These are phyloP conservation scores for Mucor racemosus DNA, from an alignment of 371 early-diverging fungal species.

Conservation along the genomic window DNA sequence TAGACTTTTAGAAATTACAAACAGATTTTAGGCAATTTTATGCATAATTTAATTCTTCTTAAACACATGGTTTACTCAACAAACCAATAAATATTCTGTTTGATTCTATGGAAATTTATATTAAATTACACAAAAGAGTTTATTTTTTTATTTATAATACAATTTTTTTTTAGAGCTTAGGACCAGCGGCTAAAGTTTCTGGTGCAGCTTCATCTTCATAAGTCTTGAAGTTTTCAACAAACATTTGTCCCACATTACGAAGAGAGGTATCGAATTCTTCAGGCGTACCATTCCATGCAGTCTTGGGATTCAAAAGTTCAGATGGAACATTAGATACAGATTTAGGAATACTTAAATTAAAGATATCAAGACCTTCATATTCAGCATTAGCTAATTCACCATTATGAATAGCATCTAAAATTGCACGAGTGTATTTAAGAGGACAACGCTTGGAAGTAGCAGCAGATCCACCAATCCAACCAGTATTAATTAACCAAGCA, in stretches of 20 bases:
- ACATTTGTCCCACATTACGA: conserved; percentile 80
- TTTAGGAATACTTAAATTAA: conserved; percentile 88
- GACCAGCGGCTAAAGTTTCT: conserved; percentile 84
- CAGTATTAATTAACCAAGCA: conserved; percentile 98
- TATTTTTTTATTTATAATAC: not conserved
- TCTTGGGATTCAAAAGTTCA: conserved; percentile 87
- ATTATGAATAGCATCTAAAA: conserved; percentile 95
- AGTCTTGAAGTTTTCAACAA: conserved; percentile 88
- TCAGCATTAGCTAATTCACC: conserved; percentile 87
- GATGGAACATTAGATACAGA: conserved; percentile 78
- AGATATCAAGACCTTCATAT: conserved; percentile 81
- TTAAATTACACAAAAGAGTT: too few species aligned
- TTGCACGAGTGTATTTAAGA: conserved; percentile 95
- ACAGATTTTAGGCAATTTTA: too few species aligned
- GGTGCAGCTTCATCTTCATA: conserved; percentile 82
- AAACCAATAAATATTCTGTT: not conserved
- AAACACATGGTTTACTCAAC: not conserved
- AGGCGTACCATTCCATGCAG: conserved; percentile 80
- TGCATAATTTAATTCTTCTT: not conserved
- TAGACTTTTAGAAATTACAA: not conserved
- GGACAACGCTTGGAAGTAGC: conserved; percentile 91
- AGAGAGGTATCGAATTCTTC: conserved; percentile 69
- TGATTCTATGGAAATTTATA: not conserved
- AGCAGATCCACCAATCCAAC: conserved; percentile 96
- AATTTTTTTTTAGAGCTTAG: conserved; percentile 15